These are phyloP conservation scores for Atalantia buxifolia DNA, from an alignment of 345 rosid species.

Conservation along the genomic window DNA sequence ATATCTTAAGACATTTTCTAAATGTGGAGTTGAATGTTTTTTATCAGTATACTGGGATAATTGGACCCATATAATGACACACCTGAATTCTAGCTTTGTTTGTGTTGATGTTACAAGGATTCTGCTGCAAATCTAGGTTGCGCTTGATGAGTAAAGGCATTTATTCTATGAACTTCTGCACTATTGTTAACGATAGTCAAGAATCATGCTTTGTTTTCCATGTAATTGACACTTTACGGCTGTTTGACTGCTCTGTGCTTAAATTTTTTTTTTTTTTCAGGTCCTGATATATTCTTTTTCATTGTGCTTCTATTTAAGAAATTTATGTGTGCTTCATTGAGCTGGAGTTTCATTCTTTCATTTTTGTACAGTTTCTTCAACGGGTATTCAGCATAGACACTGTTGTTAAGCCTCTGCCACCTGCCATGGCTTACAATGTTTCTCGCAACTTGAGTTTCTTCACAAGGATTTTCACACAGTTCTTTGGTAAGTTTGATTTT, in stretches of 20 bases:
- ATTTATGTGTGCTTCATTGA: not conserved
- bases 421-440: conserved; percentile 75
- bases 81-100: not conserved
- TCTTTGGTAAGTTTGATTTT: conserved; percentile 64
- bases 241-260: not conserved
- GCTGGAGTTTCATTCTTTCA: not conserved
- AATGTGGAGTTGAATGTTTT: not conserved
- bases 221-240: not conserved
- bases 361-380: conserved; percentile 68
- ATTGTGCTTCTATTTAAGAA: not conserved
- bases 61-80: not conserved
- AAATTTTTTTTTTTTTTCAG: not conserved
- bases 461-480: conserved; percentile 94
- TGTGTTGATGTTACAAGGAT: not conserved
- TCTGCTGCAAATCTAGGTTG: not conserved
- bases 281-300: not conserved
- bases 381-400: conserved; percentile 91
- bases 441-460: conserved; percentile 96
- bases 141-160: not conserved
- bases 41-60: not conserved
- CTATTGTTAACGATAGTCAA: not conserved
- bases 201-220: not conserved
- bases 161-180: not conserved
- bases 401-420: conserved; percentile 95
- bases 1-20: not conserved